Percentiles rank a stretch among this genome's conserved stretches.
Evolutionary conservation across 306 rosid species (phyloP).

Genomic region (Myrica gale): DNA sequence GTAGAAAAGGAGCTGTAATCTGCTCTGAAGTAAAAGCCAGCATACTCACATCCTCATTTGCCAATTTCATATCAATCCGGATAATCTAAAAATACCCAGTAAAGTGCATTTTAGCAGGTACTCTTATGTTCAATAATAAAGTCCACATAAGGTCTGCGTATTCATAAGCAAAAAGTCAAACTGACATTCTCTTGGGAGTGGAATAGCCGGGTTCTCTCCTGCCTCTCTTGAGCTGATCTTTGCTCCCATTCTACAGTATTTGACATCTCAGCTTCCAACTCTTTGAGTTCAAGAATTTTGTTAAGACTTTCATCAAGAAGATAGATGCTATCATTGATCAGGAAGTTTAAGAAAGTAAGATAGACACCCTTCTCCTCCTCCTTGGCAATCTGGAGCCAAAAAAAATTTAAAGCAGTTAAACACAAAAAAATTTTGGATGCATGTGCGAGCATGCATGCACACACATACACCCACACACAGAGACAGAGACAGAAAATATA

Average conservation of each 20-base stretch:
- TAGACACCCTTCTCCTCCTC: constrained; percentile 99
- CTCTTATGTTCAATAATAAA: not conserved
- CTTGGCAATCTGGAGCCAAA: constrained; percentile 80
- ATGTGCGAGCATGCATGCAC: not conserved
- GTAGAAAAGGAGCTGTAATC: constrained; percentile 92
- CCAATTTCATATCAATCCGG: constrained; percentile 94
- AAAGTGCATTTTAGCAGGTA: constrained; percentile 26
- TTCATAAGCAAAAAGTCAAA: constrained; percentile 23
- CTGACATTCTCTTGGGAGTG: constrained; percentile 96
- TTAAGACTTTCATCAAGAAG: constrained; percentile 97
- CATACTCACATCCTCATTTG: constrained; percentile 96
- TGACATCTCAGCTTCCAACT: constrained; percentile 97
- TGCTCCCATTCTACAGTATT: constrained; percentile 89
- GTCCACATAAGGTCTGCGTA: constrained; percentile 2
- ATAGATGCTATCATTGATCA: constrained; percentile 93
- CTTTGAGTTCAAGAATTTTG: constrained; percentile 96
- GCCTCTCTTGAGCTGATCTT: constrained; percentile 92
- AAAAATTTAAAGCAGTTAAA: constrained; percentile 24
- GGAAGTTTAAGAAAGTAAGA: constrained; percentile 91
- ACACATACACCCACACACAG: not conserved
- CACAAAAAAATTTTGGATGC: not conserved
- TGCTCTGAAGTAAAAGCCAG: constrained; percentile 92
- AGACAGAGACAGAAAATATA: not conserved
- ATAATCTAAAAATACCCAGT: constrained; percentile 60
- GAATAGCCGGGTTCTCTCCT: constrained; percentile 92